Base-by-base conservation (phyloP, 495 filamentous ascomycete genomes). In the Ascobolus immersus region DNA sequence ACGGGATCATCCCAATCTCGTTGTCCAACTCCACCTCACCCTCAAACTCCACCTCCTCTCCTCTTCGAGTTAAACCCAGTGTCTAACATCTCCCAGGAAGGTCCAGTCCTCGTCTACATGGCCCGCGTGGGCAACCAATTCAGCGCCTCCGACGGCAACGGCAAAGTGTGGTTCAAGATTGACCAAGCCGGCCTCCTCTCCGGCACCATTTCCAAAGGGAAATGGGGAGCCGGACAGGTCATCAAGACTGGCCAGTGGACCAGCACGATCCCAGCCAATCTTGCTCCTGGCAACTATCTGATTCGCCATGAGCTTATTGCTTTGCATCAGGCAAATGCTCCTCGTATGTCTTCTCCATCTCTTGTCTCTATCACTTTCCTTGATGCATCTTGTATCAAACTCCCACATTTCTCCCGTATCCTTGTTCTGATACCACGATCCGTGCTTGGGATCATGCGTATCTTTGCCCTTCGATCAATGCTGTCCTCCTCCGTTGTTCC, bases 331-430 rank as follows among this genome's bases (percentile, higher is more conserved):
- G 57, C 62, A 28, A 65, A 68, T 44, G 53, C 60, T 2, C 64
- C 62, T 2, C 64, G 66, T n/a, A n/a, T n/a, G n/a, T n/a, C n/a
- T n/a, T 47, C 66, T 64, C 44, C 67, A 64, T 51, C 55, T n/a
- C 23, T 25, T 25, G 23, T 7, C n/a, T 25, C 23, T n/a, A 25
- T 25, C n/a, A 25, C 8, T 25, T 25, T 25, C n/a, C 23, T 8
- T 7, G 7, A 25, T 25, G 23, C 7, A 25, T 25, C 7, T n/a
- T 25, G 23, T n/a, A n/a, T n/a, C n/a, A n/a, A n/a, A n/a, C n/a
- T n/a, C n/a, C n/a, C n/a, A n/a, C n/a, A n/a, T n/a, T n/a, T n/a
- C n/a, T n/a, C n/a, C n/a, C n/a, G n/a, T n/a, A n/a, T n/a, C n/a
- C n/a, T n/a, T n/a, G n/a, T n/a, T n/a, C n/a, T n/a, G n/a, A n/a